phyloP scores from a whole-genome alignment of 495 filamentous ascomycete genomes.

The Lentithecium fluviatile region DNA sequence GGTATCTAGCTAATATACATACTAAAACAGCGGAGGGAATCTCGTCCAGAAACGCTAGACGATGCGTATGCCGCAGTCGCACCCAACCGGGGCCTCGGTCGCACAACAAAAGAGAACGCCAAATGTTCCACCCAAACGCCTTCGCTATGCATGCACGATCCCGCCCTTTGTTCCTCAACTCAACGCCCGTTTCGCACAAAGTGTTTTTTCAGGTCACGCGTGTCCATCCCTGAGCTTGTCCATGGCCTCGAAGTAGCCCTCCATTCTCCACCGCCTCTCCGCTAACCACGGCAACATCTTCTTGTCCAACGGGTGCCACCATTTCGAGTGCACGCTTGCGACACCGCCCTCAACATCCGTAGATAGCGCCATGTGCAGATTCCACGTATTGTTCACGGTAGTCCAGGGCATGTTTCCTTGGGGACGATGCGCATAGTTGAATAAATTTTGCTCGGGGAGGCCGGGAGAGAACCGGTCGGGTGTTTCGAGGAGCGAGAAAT shows the following conservation, averaged over 20 bases:
- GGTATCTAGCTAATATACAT: too few species aligned
- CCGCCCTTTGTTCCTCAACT: too few species aligned
- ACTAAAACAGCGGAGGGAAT: too few species aligned
- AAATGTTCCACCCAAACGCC: too few species aligned
- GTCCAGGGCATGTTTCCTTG: conserved; percentile 22
- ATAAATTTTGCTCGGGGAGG: conserved; percentile 23
- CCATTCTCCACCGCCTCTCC: background rate
- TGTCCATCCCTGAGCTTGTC: background rate
- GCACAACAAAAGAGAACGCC: too few species aligned
- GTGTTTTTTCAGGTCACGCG: too few species aligned
- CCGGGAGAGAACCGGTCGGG: conserved; percentile 8
- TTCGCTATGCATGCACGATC: too few species aligned
- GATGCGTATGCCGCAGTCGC: too few species aligned
- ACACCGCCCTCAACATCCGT: background rate
- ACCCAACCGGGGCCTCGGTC: too few species aligned
- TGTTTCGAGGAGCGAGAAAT: conserved; percentile 12
- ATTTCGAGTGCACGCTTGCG: background rate
- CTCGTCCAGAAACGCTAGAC: too few species aligned
- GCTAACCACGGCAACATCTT: background rate
- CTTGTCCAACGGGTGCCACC: background rate
- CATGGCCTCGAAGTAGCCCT: background rate
- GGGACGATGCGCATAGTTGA: conserved; percentile 27
- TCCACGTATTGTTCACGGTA: conserved; percentile 36
- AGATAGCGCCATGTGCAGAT: conserved; percentile 33
- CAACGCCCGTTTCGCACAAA: too few species aligned